phyloP scores from a whole-genome alignment of 257 asterid species.

The Jaltomata sinuosa region DNA sequence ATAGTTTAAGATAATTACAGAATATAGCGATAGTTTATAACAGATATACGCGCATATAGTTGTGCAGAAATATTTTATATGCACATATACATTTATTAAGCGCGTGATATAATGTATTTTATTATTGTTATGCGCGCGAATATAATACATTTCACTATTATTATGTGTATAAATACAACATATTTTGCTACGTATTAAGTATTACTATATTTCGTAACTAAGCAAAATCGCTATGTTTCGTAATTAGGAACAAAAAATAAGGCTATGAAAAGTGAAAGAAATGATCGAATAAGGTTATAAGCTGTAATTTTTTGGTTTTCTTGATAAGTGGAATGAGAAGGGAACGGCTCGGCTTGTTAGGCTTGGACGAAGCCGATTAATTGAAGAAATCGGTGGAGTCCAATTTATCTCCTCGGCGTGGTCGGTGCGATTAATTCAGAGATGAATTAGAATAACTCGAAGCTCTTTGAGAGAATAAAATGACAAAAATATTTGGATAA shows the following conservation, averaged over 20 bases:
- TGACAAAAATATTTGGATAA: background rate
- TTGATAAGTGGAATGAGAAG: background rate
- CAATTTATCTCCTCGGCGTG: constrained; percentile 7
- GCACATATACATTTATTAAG: too few species aligned
- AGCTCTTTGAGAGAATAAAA: background rate
- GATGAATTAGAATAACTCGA: background rate
- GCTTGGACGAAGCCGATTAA: constrained; percentile 8
- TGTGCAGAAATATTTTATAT: too few species aligned
- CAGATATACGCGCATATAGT: too few species aligned
- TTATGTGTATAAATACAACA: background rate
- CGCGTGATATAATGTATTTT: too few species aligned
- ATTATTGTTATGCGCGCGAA: too few species aligned
- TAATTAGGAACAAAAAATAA: background rate
- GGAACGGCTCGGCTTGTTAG: background rate
- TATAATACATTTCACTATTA: too few species aligned
- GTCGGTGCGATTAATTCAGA: constrained; percentile 9
- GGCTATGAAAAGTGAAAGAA: background rate
- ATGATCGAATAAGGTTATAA: background rate
- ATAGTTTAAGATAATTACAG: too few species aligned
- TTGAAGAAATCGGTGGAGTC: background rate
- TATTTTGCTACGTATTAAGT: background rate
- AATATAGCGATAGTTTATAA: too few species aligned
- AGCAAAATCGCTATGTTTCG: background rate
- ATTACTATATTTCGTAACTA: background rate
- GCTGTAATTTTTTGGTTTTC: too few species aligned